Conservation (phyloP, 2,329 filamentous ascomycete species). For the Penicillium italicum region DNA sequence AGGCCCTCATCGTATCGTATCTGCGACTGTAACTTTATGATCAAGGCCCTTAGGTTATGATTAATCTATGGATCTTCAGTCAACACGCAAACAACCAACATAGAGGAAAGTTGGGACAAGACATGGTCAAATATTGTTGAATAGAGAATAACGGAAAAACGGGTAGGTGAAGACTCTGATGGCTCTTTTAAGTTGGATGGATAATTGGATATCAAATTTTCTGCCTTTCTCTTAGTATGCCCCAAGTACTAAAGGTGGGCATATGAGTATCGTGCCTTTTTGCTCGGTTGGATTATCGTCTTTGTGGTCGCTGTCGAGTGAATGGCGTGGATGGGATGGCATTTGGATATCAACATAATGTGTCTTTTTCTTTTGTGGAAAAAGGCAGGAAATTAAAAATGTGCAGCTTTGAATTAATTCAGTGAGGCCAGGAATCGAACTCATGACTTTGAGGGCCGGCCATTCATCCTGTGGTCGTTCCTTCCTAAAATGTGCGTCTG, state of each 20-base stretch:
- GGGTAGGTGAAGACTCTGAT: not conserved
- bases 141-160: constrained; percentile 18
- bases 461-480: not conserved
- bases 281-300: not conserved
- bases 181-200: no score
- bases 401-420: not conserved
- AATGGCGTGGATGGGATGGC: not conserved
- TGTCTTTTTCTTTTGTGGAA: no score
- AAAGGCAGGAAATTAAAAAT: not conserved
- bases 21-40: not conserved
- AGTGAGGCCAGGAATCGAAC: not conserved
- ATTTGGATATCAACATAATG: not conserved
- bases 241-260: not conserved
- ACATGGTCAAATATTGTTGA: no score
- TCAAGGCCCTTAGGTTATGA: no score
- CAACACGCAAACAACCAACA: no score
- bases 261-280: no score
- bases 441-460: no score
- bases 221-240: not conserved
- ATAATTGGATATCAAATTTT: not conserved
- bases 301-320: not conserved
- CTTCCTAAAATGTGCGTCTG: not conserved
- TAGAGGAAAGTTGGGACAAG: no score
- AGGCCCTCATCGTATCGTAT: not conserved
- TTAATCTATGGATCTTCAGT: no score